Evolutionary conservation across 192 early-diverging fungal genomes (phyloP).

Genomic region (Geosiphon pyriformis): DNA sequence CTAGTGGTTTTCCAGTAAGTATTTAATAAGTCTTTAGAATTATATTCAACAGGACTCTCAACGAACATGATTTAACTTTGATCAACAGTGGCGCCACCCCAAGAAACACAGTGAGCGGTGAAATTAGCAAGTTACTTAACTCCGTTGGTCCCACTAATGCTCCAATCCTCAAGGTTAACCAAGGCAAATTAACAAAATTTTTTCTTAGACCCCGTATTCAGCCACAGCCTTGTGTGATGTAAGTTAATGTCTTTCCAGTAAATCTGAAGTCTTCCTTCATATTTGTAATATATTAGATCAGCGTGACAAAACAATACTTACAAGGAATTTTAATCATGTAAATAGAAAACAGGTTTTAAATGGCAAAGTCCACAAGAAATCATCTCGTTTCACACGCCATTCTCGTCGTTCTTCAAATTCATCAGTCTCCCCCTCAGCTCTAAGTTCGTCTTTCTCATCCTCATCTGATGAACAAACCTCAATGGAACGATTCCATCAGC

Average conservation of each 20-base stretch:
- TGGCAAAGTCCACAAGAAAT: conserved; percentile 16
- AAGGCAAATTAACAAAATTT: conserved; percentile 24
- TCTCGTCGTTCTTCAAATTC: conserved; percentile 5
- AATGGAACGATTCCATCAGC: background rate
- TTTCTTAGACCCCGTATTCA: conserved; percentile 18
- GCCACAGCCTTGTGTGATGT: conserved; percentile 2
- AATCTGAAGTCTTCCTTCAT: too few species aligned
- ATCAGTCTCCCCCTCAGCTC: background rate
- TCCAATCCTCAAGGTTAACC: conserved; percentile 23
- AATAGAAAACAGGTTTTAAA: conserved; percentile 12
- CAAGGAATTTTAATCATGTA: too few species aligned
- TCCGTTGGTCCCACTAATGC: conserved; percentile 22
- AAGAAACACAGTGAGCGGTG: conserved; percentile 21
- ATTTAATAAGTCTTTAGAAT: background rate
- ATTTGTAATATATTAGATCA: too few species aligned
- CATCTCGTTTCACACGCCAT: conserved; percentile 11
- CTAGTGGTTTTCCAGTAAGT: conserved; percentile 26
- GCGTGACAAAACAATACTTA: too few species aligned
- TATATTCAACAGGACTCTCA: background rate
- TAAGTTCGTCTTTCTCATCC: background rate
- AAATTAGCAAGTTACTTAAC: conserved; percentile 24
- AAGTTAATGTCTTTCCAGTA: conserved; percentile 1
- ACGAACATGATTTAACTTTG: background rate
- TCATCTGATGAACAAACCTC: conserved; percentile 10
- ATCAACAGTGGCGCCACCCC: conserved; percentile 24